Evolutionary conservation across 805 yeast species (phyloP), one percentile per base, ranked within the genome.

Genomic region (Myxozyma neotropica): DNA sequence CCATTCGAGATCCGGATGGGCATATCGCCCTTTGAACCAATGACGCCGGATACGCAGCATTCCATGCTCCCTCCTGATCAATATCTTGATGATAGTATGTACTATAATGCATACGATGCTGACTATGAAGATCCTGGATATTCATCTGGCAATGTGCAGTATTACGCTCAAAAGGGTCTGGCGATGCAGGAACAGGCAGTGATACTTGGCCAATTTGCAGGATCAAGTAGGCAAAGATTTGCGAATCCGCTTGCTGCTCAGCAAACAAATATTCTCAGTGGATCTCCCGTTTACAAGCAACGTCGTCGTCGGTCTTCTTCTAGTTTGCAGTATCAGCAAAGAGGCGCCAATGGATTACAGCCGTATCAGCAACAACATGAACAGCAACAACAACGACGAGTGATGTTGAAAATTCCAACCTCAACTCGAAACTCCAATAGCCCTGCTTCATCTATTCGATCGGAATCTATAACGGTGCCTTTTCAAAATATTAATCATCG

Each of bases 41-140:
- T 61, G 65, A 61, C 65, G 13, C 65, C 65, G 6, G 65, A 61
- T 29, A 61, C 65, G 5, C 65, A 61, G 46, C 58, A 58, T 35
- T 61, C 65, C 4, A 26, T 40, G 17, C 53, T 42, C 3, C 21
- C 45, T 12, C 29, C 52, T n/a, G 57, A 36, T 8, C 51, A 42
- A 12, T 55, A 55, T 38, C 13, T 49, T 33, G 59, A 38, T 10
- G 43, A 49, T 26, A 12, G 24, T 33, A 19, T 39, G 13, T 55
- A 55, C 36, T 55, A 35, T 29, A 23, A 21, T n/a, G 10, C 54
- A 12, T 43, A 47, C 23, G 47, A 55, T 19, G 15, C 29, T 13
- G 51, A 48, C 4, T 33, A 42, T 23, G 42, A 42, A 8, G 49
- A 52, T 17, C 6, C 21, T 4, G 43, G 24, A 8, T 52, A 52